phyloP scores from a whole-genome alignment of 176 grass and related monocot genomes.

The Phyllostachys edulis region DNA sequence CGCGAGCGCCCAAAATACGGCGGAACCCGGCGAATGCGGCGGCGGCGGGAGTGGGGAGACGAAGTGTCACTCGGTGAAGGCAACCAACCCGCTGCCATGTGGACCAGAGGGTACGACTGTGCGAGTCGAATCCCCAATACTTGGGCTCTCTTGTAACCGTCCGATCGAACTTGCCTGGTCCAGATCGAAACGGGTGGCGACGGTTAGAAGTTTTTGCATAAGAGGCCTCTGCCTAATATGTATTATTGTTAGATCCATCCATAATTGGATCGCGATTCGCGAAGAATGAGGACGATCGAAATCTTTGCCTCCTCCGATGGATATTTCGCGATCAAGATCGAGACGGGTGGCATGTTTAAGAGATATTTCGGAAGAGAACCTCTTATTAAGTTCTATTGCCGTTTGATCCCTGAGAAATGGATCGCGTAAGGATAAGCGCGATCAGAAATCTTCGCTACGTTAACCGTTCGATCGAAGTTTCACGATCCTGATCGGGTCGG shows the following conservation, averaged over 20 bases:
- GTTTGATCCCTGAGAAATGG: not conserved
- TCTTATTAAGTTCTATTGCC: not conserved
- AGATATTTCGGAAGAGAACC: not conserved
- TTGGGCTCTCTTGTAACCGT: not conserved
- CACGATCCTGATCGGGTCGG: too few relatives aligned
- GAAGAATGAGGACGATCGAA: not conserved
- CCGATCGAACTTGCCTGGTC: not conserved
- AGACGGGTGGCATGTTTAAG: not conserved
- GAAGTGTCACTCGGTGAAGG: slow-evolving; percentile 29
- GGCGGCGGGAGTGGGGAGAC: slow-evolving; percentile 4
- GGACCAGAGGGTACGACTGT: not conserved
- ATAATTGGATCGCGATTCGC: not conserved
- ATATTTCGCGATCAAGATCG: not conserved
- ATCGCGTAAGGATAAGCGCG: too few relatives aligned
- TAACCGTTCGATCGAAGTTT: too few relatives aligned
- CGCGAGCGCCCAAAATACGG: not conserved
- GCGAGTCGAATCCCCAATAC: not conserved
- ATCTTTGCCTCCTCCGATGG: not conserved
- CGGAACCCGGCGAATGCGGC: not conserved
- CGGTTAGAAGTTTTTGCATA: not conserved
- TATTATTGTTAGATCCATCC: not conserved
- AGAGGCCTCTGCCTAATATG: not conserved
- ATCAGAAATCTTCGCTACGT: too few relatives aligned
- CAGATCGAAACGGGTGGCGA: not conserved
- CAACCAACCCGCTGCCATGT: slow-evolving; percentile 17